phyloP scores from a whole-genome alignment of 139 green algal species.

The Asterochloris sp. region DNA sequence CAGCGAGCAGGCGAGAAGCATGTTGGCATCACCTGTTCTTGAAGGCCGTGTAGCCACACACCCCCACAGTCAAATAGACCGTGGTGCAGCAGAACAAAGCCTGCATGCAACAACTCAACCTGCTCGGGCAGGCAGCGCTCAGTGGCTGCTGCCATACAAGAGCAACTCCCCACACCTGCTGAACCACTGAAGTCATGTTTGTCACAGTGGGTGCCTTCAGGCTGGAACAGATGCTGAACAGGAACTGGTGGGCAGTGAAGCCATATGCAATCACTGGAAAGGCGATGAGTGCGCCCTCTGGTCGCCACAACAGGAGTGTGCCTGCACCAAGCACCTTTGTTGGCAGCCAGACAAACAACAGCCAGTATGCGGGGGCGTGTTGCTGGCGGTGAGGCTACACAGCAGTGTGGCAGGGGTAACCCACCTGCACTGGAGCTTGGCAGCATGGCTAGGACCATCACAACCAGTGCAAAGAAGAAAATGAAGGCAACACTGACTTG shows the following conservation, averaged over 20 bases:
- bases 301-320: conserved; percentile 38
- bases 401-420: background rate
- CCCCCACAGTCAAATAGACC: conserved; percentile 72
- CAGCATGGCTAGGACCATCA: conserved; percentile 39
- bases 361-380: background rate
- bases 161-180: conserved; percentile 14
- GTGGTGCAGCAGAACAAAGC: conserved; percentile 16
- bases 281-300: conserved; percentile 62
- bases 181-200: conserved; percentile 50
- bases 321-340: conserved; percentile 2
- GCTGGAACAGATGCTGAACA: conserved; percentile 63
- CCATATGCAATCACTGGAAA: conserved; percentile 77
- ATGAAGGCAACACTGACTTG: conserved; percentile 62
- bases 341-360: background rate
- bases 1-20: no score
- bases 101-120: background rate
- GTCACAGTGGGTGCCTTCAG: conserved; percentile 29
- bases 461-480: conserved; percentile 59
- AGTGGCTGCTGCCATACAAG: background rate
- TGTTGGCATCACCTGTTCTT: conserved; percentile 24
- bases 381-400: background rate
- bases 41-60: conserved; percentile 71
- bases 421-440: conserved; percentile 10
- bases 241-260: conserved; percentile 79
- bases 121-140: background rate